Base-by-base conservation (phyloP, 139 green algal genomes). In the Volvox reticuliferus region DNA sequence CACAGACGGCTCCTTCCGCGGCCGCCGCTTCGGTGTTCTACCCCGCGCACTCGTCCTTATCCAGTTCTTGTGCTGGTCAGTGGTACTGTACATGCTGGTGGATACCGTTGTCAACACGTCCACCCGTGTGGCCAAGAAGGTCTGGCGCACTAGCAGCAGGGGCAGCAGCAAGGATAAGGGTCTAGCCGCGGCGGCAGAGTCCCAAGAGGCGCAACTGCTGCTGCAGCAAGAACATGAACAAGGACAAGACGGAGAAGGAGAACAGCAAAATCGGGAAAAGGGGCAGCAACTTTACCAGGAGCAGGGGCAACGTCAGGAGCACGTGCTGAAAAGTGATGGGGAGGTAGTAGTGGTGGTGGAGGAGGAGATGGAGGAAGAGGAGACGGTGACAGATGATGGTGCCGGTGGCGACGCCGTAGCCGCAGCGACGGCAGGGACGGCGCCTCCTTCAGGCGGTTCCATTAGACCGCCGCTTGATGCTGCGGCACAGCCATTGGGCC, bases 21-120 rank as follows among this genome's bases (percentile, higher is more conserved):
- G 37, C 44, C n/a, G 85, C 30, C 86, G 86, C 71, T 83, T 82
- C 44, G 86, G 86, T 16, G n/a, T 84, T 30, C 73, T 90, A 55
- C 73, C 86, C 12, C 86, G 86, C n/a, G 12, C 75, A 0, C 86
- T 90, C 24, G 14, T 83, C 5, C 9, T 76, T 0, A 18, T 90
- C 12, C 86, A 83, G 71, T 76, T 90, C 50, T 37, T 90, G 17
- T 79, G 69, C 50, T 90, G 86, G 86, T 73, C 71, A 22, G 28
- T 33, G 6, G 86, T 90, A 20, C 86, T 90, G n/a, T 83, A 77
- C 71, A 84, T 90, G 86, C 50, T 90, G 50, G 73, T 83, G 2
- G 61, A 76, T 14, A 26, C 61, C 3, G 81, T 87, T 9, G 32
- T 88, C 65, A 79, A 37, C 20, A 79, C 82, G 0, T 67, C 33